Percentiles rank a stretch among this genome's conserved stretches.
phyloP scores from a whole-genome alignment of 495 filamentous ascomycete genomes.

The Trichoderma asperelloides region DNA sequence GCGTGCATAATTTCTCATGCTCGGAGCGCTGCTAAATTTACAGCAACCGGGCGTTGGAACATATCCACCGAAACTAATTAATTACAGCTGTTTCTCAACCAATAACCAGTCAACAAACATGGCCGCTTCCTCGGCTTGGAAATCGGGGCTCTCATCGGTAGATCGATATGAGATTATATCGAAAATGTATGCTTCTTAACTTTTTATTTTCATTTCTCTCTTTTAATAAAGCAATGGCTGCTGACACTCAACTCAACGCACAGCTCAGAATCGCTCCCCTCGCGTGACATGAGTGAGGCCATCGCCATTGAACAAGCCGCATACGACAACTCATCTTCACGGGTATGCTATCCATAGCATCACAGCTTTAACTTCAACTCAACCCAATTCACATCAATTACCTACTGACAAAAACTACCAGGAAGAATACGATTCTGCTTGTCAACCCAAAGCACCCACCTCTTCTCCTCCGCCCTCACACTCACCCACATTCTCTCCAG shows the following conservation, averaged over 20 bases:
- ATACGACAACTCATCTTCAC: conserved; percentile 31
- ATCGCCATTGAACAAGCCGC: conserved; percentile 33
- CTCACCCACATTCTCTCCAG: neutral
- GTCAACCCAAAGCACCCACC: neutral
- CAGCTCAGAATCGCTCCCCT: neutral
- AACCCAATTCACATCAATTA: neutral
- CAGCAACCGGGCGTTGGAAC: neutral
- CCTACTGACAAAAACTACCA: conserved; percentile 18
- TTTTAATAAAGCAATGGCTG: neutral
- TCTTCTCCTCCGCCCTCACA: neutral
- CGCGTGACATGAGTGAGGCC: conserved; percentile 15
- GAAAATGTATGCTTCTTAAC: conserved; percentile 26
- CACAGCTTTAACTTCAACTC: neutral
- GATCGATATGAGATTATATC: conserved; percentile 46
- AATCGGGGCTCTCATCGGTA: conserved; percentile 30
- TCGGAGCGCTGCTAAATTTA: neutral
- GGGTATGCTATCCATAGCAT: conserved; percentile 17
- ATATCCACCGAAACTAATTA: neutral
- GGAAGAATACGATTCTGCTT: conserved; percentile 37
- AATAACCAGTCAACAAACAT: neutral
- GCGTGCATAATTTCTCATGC: neutral
- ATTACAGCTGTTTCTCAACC: neutral
- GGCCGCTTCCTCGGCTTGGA: conserved; percentile 23
- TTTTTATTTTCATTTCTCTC: neutral
- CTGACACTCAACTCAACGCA: neutral